Base-by-base conservation (phyloP, 257 asterid species). In the Lantana camara region DNA sequence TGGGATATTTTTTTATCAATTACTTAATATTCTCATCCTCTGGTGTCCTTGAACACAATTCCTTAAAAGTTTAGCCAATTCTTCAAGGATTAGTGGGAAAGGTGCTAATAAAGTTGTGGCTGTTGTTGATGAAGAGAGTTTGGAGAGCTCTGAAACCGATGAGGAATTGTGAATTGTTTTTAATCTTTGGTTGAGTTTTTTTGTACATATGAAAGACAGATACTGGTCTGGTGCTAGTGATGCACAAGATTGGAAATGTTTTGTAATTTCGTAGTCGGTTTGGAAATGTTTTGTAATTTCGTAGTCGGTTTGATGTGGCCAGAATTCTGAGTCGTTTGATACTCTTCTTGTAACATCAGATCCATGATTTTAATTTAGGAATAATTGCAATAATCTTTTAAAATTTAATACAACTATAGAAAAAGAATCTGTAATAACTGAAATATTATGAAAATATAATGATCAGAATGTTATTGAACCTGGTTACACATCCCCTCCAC, bases 111-210 rank as follows among this genome's bases (percentile, higher is more conserved):
- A 71, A 76, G 79, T 89, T 27, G 88, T 72, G 42, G 91, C 94
- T 5, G 68, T 89, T 73, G 89, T 89, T 73, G 91, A 82, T 63
- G 90, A 80, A 2, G 85, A 83, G 4, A 74, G 24, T 69, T 15
- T 70, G 71, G 84, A 71, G 32, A 41, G 68, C 24, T 61, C 64
- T 63, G 77, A 44, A 20, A 49, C 37, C 2, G 85, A 75, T 37
- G 84, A 80, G 6, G 83, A 78, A 37, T 58, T 70, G 70, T 79
- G 71, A 63, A 29, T 19, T 17, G 53, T 27, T 27, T 27, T 27
- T 2, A 60, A 7, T 60, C 57, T 23, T 75, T 66, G 74, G 73
- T 60, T 15, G 34, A 55, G 65, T 79, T 27, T 27, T n/a, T 74
- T 67, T 85, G 82, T 80, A 80, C 55, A 82, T 78, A 76, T 2